Evolutionary conservation across 345 rosid species (phyloP).

Genomic region (Lumnitzera littorea): DNA sequence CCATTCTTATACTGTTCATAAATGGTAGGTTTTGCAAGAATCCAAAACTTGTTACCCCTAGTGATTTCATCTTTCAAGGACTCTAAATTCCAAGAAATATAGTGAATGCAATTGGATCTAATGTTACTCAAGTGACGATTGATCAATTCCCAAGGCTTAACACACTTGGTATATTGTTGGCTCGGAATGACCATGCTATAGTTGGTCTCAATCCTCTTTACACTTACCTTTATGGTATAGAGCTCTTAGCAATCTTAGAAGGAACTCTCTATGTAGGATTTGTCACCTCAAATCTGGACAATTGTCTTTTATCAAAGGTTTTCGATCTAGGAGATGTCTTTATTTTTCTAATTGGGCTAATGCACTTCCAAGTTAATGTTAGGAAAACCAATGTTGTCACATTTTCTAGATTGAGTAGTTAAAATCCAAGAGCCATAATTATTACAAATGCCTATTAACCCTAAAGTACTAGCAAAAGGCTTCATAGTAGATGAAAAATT

Average conservation of each 20-base stretch:
- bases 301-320: slow-evolving; percentile 16
- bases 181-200: slow-evolving; percentile 9
- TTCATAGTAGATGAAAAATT: slow-evolving; percentile 15
- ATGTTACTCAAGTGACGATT: slow-evolving; percentile 4
- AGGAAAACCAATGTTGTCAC: slow-evolving; percentile 10
- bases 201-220: slow-evolving; percentile 14
- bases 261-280: slow-evolving; percentile 12
- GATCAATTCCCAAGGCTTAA: slow-evolving; percentile 12
- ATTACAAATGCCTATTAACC: slow-evolving; percentile 10
- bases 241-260: slow-evolving; percentile 10
- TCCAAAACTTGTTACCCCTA: slow-evolving; percentile 5
- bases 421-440: slow-evolving; percentile 11
- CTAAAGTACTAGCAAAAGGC: slow-evolving; percentile 10
- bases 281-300: slow-evolving; percentile 14
- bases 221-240: slow-evolving; percentile 12
- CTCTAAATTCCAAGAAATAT: slow-evolving; percentile 9
- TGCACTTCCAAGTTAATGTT: slow-evolving; percentile 17
- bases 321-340: slow-evolving; percentile 14
- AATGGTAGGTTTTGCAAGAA: slow-evolving; percentile 16
- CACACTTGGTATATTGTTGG: slow-evolving; percentile 15
- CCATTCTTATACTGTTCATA: slow-evolving; percentile 17
- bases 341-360: slow-evolving; percentile 15
- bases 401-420: slow-evolving; percentile 13
- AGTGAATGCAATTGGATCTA: slow-evolving; percentile 10
- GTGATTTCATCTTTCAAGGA: slow-evolving; percentile 9